These are phyloP conservation scores for Fusarium sp. DNA, from an alignment of 2,329 filamentous ascomycete genomes.

Conservation along the genomic window DNA sequence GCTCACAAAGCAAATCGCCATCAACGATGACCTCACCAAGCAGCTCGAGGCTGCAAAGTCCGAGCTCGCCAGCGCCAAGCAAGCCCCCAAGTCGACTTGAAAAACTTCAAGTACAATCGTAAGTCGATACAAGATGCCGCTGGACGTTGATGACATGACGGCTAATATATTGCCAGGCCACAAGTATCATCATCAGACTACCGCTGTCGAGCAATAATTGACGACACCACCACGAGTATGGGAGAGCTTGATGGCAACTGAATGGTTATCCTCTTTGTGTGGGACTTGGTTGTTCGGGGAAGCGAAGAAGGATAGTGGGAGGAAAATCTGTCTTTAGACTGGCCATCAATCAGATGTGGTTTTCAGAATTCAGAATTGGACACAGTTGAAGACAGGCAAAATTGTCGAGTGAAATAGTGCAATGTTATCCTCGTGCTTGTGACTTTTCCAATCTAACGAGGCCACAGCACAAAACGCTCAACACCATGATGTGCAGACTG, in stretches of 20 bases:
- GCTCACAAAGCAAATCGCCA: rapidly evolving
- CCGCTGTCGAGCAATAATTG: rapidly evolving
- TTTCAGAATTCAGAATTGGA: rapidly evolving
- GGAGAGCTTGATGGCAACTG: no score
- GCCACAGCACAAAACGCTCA: no score
- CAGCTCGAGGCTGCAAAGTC: not conserved
- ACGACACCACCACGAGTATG: rapidly evolving
- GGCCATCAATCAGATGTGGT: not conserved
- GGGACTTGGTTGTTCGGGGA: no score
- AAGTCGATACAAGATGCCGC: rapidly evolving
- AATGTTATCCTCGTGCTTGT: not conserved
- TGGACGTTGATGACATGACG: not conserved
- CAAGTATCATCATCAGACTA: rapidly evolving
- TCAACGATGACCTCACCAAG: not conserved
- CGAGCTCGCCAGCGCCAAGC: rapidly evolving
- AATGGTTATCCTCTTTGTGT: no score
- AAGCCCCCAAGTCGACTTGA: not conserved
- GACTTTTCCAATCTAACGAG: rapidly evolving
- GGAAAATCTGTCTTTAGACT: not conserved
- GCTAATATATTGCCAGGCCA: not conserved
- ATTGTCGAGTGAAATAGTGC: not conserved
- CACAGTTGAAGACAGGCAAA: not conserved
- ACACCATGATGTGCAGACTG: not conserved
- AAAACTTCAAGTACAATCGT: not conserved
- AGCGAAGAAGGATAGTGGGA: not conserved